These are phyloP conservation scores for Fusarium sp. DNA, from an alignment of 2,329 filamentous ascomycete species.

Conservation along the genomic window DNA sequence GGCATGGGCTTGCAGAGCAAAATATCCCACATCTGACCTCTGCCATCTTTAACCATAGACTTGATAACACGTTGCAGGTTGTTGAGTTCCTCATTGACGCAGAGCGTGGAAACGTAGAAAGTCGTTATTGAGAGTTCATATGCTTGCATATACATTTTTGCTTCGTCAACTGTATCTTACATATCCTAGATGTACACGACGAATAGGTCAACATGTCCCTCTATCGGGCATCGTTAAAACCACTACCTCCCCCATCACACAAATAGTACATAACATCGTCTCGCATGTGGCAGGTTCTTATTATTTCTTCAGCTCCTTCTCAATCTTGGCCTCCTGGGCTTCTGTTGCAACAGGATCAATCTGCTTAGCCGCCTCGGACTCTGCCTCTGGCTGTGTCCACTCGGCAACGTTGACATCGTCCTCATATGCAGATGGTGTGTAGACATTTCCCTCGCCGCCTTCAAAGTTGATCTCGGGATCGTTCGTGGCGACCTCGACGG, in stretches of 20 bases:
- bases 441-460: conserved; percentile 61
- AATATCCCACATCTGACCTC: neutral
- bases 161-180: conserved; percentile 44
- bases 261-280: conserved; percentile 29
- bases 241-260: conserved; percentile 10
- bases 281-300: conserved; percentile 10
- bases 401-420: conserved; percentile 47
- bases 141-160: conserved; percentile 17
- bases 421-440: conserved; percentile 58
- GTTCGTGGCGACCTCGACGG: conserved; percentile 70
- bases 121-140: neutral
- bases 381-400: conserved; percentile 43
- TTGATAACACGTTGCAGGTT: neutral
- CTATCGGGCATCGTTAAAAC: conserved; percentile 4
- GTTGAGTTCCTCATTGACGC: neutral
- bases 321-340: conserved; percentile 32
- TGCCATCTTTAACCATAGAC: neutral
- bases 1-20: neutral
- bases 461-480: conserved; percentile 75
- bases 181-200: conserved; percentile 46
- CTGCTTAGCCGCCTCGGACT: conserved; percentile 32
- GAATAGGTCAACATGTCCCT: conserved; percentile 21
- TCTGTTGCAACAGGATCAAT: conserved; percentile 28
- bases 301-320: conserved; percentile 42
- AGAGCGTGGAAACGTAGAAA: neutral